Conservation (phyloP, 2,329 filamentous ascomycete species). For the Ophidiomyces ophidiicola region DNA sequence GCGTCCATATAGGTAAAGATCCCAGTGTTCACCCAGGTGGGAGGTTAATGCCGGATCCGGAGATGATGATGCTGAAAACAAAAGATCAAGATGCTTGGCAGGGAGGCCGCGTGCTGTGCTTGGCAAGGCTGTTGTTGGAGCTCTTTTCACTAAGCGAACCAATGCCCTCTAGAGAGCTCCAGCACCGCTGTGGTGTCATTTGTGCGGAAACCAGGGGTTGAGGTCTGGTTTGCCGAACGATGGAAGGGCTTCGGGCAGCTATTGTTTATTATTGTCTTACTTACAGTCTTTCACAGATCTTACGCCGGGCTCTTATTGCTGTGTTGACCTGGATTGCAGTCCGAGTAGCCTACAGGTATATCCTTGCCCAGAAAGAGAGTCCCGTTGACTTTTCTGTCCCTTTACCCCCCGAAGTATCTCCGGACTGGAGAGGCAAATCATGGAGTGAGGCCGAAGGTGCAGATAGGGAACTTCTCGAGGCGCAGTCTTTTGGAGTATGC, state of each 20-base stretch:
- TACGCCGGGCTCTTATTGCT: conserved; percentile 6
- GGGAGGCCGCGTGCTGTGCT: too few relatives aligned
- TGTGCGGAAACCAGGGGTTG: too few relatives aligned
- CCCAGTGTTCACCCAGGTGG: too few relatives aligned
- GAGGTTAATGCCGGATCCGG: too few relatives aligned
- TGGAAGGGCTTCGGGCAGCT: conserved; percentile 10
- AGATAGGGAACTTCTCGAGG: conserved; percentile 27
- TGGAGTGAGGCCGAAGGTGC: conserved; percentile 28
- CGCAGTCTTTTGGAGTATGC: conserved; percentile 30
- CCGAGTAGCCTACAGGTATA: conserved; percentile 7
- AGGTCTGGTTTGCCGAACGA: too few relatives aligned
- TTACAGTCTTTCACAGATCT: conserved; percentile 7
- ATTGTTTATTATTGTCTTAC: not conserved
- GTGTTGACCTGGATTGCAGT: conserved; percentile 8
- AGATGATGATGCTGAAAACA: too few relatives aligned
- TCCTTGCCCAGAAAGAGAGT: conserved; percentile 21
- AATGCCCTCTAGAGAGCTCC: too few relatives aligned
- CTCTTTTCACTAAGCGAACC: too few relatives aligned
- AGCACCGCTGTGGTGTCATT: too few relatives aligned
- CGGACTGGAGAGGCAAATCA: conserved; percentile 22
- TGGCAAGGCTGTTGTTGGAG: too few relatives aligned
- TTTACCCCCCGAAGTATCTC: conserved; percentile 25
- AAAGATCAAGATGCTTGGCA: too few relatives aligned
- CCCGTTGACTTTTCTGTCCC: conserved; percentile 30
- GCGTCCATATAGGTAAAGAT: too few relatives aligned